These are phyloP conservation scores for Teratosphaeria gauchensis DNA, from an alignment of 2,329 filamentous ascomycete species.

Conservation along the genomic window DNA sequence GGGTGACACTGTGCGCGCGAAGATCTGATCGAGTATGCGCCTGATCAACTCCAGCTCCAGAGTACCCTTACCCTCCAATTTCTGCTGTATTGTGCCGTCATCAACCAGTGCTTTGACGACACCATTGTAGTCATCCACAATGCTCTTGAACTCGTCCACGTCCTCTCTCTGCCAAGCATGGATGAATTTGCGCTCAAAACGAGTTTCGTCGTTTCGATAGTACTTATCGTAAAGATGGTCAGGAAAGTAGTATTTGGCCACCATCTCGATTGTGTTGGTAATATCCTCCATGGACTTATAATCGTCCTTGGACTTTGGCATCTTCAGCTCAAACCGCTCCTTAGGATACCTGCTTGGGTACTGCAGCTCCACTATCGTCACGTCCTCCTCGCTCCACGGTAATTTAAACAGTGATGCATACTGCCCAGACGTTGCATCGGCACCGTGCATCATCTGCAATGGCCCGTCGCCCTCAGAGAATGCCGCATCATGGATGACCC, in stretches of 20 bases:
- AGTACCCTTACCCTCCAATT: conserved; percentile 58
- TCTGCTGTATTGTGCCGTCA: conserved; percentile 61
- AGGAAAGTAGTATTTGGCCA: conserved; percentile 68
- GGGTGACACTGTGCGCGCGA: conserved; percentile 84
- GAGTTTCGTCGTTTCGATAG: conserved; percentile 57
- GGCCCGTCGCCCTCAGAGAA: conserved; percentile 18
- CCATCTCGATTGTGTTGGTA: conserved; percentile 46
- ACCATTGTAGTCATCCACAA: conserved; percentile 69
- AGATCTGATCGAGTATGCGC: conserved; percentile 67
- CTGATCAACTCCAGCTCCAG: conserved; percentile 61
- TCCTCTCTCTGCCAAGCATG: conserved; percentile 61
- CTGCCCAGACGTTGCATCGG: conserved; percentile 31
- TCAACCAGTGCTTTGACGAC: conserved; percentile 55
- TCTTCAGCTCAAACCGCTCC: conserved; percentile 60
- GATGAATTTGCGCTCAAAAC: conserved; percentile 67
- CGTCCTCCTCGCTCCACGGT: conserved; percentile 33
- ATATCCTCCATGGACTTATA: conserved; percentile 54
- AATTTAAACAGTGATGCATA: conserved; percentile 38
- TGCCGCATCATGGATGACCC: conserved; percentile 12
- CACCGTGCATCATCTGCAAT: conserved; percentile 31
- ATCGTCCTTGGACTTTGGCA: conserved; percentile 59
- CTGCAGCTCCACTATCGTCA: conserved; percentile 51
- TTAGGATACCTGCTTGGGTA: conserved; percentile 59
- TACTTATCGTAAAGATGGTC: conserved; percentile 58
- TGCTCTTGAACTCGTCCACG: conserved; percentile 56